Evolutionary conservation across 2,329 filamentous ascomycete genomes (phyloP).

Genomic region (Nothopassalora personata): DNA sequence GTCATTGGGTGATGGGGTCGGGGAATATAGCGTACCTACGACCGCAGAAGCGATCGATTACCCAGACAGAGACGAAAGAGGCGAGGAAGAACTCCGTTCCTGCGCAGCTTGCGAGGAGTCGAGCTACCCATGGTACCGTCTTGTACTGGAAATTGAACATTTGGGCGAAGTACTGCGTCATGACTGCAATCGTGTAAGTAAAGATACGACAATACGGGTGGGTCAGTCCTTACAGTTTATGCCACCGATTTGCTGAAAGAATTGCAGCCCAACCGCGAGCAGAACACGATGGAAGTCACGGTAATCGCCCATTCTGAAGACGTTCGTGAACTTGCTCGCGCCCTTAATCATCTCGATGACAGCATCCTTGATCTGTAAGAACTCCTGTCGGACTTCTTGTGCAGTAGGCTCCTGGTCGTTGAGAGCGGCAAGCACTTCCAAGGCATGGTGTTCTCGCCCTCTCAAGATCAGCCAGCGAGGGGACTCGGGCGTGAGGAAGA

Average conservation of each 20-base stretch:
- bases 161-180: slow-evolving; percentile 39
- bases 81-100: slow-evolving; percentile 49
- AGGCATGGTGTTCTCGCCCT: slow-evolving; percentile 42
- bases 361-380: slow-evolving; percentile 49
- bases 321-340: slow-evolving; percentile 18
- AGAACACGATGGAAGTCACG: slow-evolving; percentile 62
- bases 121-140: slow-evolving; percentile 26
- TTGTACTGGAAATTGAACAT: slow-evolving; percentile 9
- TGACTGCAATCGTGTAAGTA: slow-evolving; percentile 27
- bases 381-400: slow-evolving; percentile 43
- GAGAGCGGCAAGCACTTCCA: slow-evolving; percentile 48
- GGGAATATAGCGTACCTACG: slow-evolving; percentile 20
- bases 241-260: slow-evolving; percentile 57
- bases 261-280: slow-evolving; percentile 53
- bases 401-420: slow-evolving; percentile 43
- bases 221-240: slow-evolving; percentile 33
- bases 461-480: slow-evolving; percentile 44
- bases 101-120: slow-evolving; percentile 47
- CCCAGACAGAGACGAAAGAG: slow-evolving; percentile 55
- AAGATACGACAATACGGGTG: slow-evolving; percentile 16
- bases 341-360: slow-evolving; percentile 39
- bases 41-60: slow-evolving; percentile 43
- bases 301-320: slow-evolving; percentile 29
- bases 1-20: neutral
- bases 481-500: slow-evolving; percentile 42